Percentiles rank a stretch among this genome's conserved stretches.
These are phyloP conservation scores for Amesomyces nigricolor DNA, from an alignment of 2,329 filamentous ascomycete genomes.

Conservation along the genomic window DNA sequence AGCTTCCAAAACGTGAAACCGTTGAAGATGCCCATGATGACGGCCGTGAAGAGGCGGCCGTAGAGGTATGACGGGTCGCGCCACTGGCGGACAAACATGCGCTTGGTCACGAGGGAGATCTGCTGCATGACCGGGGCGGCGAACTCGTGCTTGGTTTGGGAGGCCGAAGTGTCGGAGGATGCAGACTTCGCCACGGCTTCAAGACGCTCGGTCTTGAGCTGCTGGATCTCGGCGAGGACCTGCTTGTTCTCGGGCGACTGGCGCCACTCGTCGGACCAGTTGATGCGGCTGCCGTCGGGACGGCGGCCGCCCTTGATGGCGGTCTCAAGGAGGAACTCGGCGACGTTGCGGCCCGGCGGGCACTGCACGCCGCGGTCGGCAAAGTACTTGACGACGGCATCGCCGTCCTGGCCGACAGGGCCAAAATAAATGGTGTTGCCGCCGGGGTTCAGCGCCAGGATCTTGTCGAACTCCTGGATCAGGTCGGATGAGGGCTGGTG, in stretches of 20 bases:
- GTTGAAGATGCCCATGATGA: slow-evolving; percentile 61
- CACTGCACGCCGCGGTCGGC: slow-evolving; percentile 49
- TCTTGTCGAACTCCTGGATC: slow-evolving; percentile 45
- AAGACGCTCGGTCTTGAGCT: slow-evolving; percentile 40
- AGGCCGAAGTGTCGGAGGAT: slow-evolving; percentile 28
- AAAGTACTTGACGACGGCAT: slow-evolving; percentile 51
- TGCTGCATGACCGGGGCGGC: slow-evolving; percentile 55
- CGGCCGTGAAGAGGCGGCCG: slow-evolving; percentile 57
- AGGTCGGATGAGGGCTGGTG: slow-evolving; percentile 41
- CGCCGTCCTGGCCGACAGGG: slow-evolving; percentile 24
- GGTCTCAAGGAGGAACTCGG: slow-evolving; percentile 56
- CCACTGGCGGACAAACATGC: slow-evolving; percentile 60
- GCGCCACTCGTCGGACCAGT: slow-evolving; percentile 36
- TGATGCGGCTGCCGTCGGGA: slow-evolving; percentile 39
- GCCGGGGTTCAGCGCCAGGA: slow-evolving; percentile 46
- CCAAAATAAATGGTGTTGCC: slow-evolving; percentile 33
- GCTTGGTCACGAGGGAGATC: slow-evolving; percentile 47
- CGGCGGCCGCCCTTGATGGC: slow-evolving; percentile 37
- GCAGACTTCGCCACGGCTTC: slow-evolving; percentile 30
- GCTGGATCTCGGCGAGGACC: slow-evolving; percentile 32
- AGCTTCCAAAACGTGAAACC: slow-evolving; percentile 65
- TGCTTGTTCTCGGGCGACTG: slow-evolving; percentile 30
- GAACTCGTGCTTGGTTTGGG: slow-evolving; percentile 47
- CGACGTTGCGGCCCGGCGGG: slow-evolving; percentile 51
- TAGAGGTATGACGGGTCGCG: slow-evolving; percentile 57